phyloP scores from a whole-genome alignment of 1,139 yeast genomes.

The Kodamaea plutei region DNA sequence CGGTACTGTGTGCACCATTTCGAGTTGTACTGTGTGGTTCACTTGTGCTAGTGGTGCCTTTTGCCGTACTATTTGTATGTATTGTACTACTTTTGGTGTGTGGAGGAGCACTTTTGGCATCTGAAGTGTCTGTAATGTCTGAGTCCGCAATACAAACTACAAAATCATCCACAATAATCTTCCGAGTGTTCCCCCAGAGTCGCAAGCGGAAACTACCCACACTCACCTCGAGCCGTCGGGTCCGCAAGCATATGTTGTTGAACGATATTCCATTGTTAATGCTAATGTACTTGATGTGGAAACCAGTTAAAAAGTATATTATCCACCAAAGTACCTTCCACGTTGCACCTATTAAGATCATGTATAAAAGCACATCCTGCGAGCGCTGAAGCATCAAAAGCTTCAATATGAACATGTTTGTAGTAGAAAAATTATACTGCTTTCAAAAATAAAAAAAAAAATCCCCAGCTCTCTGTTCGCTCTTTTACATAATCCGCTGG shows the following conservation, averaged over 20 bases:
- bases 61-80: not conserved
- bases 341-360: constrained; percentile 7
- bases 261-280: constrained; percentile 41
- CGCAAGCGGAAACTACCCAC: constrained; percentile 28
- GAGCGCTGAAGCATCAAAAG: constrained; percentile 5
- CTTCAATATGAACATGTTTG: constrained; percentile 7
- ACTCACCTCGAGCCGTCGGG: constrained; percentile 13
- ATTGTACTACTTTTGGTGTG: too few species aligned
- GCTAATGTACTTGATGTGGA: constrained; percentile 30
- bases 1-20: not conserved
- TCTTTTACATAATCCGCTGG: not conserved
- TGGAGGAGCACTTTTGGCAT: not conserved
- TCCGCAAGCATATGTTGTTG: constrained; percentile 24
- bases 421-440: constrained; percentile 4
- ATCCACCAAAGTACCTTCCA: constrained; percentile 30
- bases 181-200: constrained; percentile 40
- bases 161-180: constrained; percentile 20
- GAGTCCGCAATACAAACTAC: constrained; percentile 1
- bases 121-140: not conserved
- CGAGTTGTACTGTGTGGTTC: not conserved
- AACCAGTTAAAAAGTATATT: constrained; percentile 27
- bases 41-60: not conserved
- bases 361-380: constrained; percentile 9
- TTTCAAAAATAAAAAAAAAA: constrained; percentile 2
- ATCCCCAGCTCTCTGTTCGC: not conserved